Conservation (phyloP, 371 early-diverging fungal genomes). For the Mucor lusitanicus region DNA sequence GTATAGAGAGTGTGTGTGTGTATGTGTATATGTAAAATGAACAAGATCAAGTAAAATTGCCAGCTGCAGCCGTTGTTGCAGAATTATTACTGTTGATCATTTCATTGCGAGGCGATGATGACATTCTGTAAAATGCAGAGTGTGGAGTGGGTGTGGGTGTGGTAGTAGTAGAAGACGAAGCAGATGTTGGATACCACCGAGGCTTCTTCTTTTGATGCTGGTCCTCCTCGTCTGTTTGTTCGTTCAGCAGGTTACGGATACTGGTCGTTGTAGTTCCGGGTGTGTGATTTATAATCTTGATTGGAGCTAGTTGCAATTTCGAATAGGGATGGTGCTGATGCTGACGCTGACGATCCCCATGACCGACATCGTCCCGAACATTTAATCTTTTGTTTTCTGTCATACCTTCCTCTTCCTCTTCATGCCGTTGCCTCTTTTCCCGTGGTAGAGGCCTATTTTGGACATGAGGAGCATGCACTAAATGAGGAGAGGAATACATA, state of each 20-base stretch:
- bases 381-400: constrained; percentile 9
- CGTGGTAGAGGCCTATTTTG: constrained; percentile 16
- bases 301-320: constrained; percentile 15
- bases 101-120: background rate
- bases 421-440: constrained; percentile 21
- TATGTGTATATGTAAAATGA: no score
- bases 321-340: background rate
- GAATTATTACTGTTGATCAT: constrained; percentile 15
- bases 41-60: background rate
- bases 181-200: background rate
- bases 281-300: constrained; percentile 3
- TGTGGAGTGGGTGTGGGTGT: background rate
- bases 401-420: constrained; percentile 10
- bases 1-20: background rate
- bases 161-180: background rate
- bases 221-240: constrained; percentile 1
- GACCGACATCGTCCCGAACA: constrained; percentile 18
- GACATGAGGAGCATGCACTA: constrained; percentile 20
- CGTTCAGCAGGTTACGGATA: constrained; percentile 15
- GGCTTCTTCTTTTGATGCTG: background rate
- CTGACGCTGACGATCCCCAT: constrained; percentile 1
- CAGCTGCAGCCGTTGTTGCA: constrained; percentile 8
- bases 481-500: constrained; percentile 18
- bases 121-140: constrained; percentile 14
- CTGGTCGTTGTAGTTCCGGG: constrained; percentile 5